A percentile compares a stretch with the other conserved stretches of the same genome.
Evolutionary conservation across 495 filamentous ascomycete genomes (phyloP).

Genomic region (Pseudevernia furfuracea): DNA sequence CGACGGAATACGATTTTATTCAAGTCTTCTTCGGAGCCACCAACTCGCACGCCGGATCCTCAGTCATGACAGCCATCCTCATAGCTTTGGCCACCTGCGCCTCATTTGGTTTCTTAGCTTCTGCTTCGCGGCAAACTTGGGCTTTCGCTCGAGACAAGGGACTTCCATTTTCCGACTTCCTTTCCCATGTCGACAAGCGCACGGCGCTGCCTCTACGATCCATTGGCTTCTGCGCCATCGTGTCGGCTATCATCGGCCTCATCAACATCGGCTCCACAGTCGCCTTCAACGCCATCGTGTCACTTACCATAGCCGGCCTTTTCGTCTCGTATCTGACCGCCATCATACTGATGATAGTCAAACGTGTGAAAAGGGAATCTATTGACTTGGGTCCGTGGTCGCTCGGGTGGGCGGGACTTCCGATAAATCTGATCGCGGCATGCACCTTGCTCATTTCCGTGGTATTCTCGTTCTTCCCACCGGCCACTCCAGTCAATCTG

Average conservation of each 20-base stretch:
- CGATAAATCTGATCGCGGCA: neutral
- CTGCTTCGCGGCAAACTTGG: conserved; percentile 48
- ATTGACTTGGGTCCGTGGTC: neutral
- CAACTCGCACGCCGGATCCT: conserved; percentile 26
- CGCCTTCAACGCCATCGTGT: neutral
- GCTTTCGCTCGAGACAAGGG: conserved; percentile 56
- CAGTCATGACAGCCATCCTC: conserved; percentile 24
- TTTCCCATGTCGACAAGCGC: conserved; percentile 22
- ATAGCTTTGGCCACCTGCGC: conserved; percentile 26
- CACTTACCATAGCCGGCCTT: neutral
- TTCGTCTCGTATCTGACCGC: neutral
- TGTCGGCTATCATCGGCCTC: neutral
- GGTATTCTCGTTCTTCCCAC: neutral
- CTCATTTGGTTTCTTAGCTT: conserved; percentile 44
- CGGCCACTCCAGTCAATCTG: neutral
- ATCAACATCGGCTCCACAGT: neutral
- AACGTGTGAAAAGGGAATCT: neutral
- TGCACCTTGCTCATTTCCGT: neutral
- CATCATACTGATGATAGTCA: neutral
- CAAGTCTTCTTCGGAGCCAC: conserved; percentile 31
- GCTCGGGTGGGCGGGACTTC: neutral
- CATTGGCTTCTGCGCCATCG: neutral
- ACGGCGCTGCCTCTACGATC: neutral
- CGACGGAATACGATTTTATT: conserved; percentile 32
- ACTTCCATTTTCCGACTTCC: conserved; percentile 47